Base-by-base conservation (phyloP, 805 yeast species). In the Myxozyma monticola region DNA sequence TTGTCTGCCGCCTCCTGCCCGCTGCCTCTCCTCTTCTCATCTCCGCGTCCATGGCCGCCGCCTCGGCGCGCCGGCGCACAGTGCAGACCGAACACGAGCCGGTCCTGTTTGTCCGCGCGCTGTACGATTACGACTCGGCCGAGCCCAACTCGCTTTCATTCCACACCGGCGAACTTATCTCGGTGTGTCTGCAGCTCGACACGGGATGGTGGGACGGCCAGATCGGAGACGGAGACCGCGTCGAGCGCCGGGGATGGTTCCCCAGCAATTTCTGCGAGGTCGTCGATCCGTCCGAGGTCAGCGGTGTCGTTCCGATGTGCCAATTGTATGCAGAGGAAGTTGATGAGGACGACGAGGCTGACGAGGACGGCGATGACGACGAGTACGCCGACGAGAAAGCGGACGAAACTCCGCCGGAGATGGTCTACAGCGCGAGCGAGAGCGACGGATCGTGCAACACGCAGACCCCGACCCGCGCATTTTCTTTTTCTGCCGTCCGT, bases 71-170 rank as follows among this genome's bases (percentile, higher is more conserved):
- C n/a, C 21, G 17, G 21, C 38, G 37, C 17, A 36, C 36, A 14
- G 36, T 18, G 4, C 34, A 31, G 18, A 40, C 45, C 22, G 50
- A 47, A 29, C 50, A 47, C 3, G 51, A 41, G 15, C 56, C 56
- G 24, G 28, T 43, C n/a, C 43, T 49, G 7, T 53, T 37, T 24
- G 98, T 91, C 1, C 76, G 84, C 39, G 97, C 98, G 0, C 71
- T 93, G 42, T 93, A 88, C 63, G 96, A 88, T 65, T 74, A 90
- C 38, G 72, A 77, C 3, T 80, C 95, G 2, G 74, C 77, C 38
- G 97, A 89, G 62, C 83, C 84, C 2, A 96, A 89, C 54, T 45
- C 50, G 22, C 49, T 57, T 10, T 48, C 48, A 10, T 56, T 72
- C 56, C 57, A 59, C 15, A 66, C 63, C 38, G 65, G 68, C 18